These are phyloP conservation scores for Globisporangium paroecandrum DNA, from an alignment of 352 stramenopile genomes.

Conservation along the genomic window DNA sequence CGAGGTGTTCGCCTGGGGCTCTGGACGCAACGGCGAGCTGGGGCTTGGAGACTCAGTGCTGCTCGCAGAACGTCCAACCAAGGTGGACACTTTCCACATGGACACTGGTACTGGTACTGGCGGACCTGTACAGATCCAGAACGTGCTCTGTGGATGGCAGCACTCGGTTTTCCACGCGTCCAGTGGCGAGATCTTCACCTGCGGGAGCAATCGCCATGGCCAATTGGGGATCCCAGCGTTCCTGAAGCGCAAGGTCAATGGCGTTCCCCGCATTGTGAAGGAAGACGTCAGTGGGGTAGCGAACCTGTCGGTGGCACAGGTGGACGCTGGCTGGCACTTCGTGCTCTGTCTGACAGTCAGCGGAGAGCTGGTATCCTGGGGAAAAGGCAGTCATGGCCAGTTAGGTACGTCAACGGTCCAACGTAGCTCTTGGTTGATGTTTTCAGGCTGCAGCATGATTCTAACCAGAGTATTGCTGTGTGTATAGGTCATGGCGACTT, in stretches of 20 bases:
- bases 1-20: slow-evolving; percentile 63
- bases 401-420: slow-evolving; percentile 27
- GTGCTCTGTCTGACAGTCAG: slow-evolving; percentile 45
- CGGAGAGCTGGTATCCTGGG: slow-evolving; percentile 49
- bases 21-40: slow-evolving; percentile 68
- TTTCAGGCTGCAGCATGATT: neutral
- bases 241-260: slow-evolving; percentile 20
- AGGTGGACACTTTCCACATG: slow-evolving; percentile 20
- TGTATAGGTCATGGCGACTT: slow-evolving; percentile 15
- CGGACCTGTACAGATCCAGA: neutral
- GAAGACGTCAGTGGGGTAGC: neutral
- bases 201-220: slow-evolving; percentile 74
- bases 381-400: slow-evolving; percentile 75
- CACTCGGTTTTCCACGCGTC: slow-evolving; percentile 60
- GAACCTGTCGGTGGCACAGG: slow-evolving; percentile 26
- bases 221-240: slow-evolving; percentile 45
- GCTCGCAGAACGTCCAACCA: slow-evolving; percentile 24
- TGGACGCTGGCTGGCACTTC: slow-evolving; percentile 78
- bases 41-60: slow-evolving; percentile 39
- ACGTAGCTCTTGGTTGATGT: neutral
- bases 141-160: slow-evolving; percentile 76
- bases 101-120: neutral
- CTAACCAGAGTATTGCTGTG: neutral
- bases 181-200: slow-evolving; percentile 42
- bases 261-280: slow-evolving; percentile 23